Base-by-base conservation (phyloP, 164 flowering plant genomes). In the Stephania cephalantha region DNA sequence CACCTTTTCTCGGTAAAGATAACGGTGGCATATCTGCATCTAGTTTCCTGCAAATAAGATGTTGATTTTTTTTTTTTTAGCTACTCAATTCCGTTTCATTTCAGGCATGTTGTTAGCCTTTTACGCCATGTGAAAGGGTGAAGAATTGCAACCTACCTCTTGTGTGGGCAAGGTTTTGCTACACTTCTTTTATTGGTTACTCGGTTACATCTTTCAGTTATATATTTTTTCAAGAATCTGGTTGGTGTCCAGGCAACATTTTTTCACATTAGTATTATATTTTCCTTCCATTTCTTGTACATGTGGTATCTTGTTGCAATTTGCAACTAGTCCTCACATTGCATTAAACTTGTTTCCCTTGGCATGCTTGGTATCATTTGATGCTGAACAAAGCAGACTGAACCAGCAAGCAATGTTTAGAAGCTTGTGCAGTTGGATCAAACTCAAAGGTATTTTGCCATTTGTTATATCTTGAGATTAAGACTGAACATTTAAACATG, bases 1-100 rank as follows among this genome's bases (percentile, higher is more conserved):
- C 79, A 81, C 78, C 86, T 83, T 71, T 80, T 85, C 75, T 71
- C 71, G 79, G 74, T 75, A 75, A 80, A 75, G 77, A 71, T 76
- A 74, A 46, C 73, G 83, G 75, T 20, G 79, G 81, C 82, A 68
- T 80, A 76, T 79, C 78, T 76, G 80, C 86, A 77, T 81, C 78
- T 74, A 76, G 68, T 75, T 78, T 64, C 53, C 71, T 78, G 73
- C 76, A 55, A 71, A 74, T 81, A 73, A 73, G 77, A 67, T 46
- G 15, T 31, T 70, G 77, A 78, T 71, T 77, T 17, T 2, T 50
- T 17, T 2, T 50, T 72, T 55, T 73, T 48, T 68, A 68, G 70
- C 76, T 72, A 61, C 76, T 61, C 70, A 74, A 67, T 76, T 82
- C 71, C 74, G 42, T 74, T 77, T 76, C 66, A 74, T 80, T 78